Conservation (phyloP, 2,329 filamentous ascomycete genomes). For the Reticulascus tulasneorum region DNA sequence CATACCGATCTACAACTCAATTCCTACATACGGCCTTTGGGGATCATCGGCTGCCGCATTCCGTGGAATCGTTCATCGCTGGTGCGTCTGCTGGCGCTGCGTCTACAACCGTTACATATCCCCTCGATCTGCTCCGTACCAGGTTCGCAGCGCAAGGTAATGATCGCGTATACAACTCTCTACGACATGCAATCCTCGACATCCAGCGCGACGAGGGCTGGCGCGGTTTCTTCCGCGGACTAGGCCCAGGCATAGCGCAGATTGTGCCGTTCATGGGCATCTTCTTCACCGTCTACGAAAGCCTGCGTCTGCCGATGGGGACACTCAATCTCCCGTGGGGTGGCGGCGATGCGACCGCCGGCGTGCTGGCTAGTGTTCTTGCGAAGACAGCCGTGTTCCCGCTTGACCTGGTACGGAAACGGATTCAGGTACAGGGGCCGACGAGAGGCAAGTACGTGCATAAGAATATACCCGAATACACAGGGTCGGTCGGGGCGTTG, state of each 20-base stretch:
- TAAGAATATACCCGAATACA: constrained; percentile 83
- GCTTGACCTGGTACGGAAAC: constrained; percentile 85
- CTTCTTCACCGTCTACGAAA: constrained; percentile 89
- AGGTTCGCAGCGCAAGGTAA: constrained; percentile 93
- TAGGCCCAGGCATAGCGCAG: constrained; percentile 76
- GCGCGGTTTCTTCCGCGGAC: constrained; percentile 81
- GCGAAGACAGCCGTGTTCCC: constrained; percentile 92
- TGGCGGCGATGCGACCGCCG: constrained; percentile 78
- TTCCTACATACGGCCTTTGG: constrained; percentile 50
- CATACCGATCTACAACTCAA: constrained; percentile 73
- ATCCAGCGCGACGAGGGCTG: constrained; percentile 74
- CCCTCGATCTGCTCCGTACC: constrained; percentile 86
- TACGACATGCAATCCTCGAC: constrained; percentile 64
- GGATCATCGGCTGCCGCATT: constrained; percentile 50
- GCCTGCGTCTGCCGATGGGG: constrained; percentile 58
- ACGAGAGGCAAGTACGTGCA: constrained; percentile 76
- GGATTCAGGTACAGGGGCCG: constrained; percentile 92
- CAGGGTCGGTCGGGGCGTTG: constrained; percentile 63
- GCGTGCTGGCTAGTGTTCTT: constrained; percentile 71
- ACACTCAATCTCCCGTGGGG: constrained; percentile 61
- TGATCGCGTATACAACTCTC: constrained; percentile 70
- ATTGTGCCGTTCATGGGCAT: constrained; percentile 96
- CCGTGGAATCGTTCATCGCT: constrained; percentile 75
- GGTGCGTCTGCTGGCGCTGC: constrained; percentile 79
- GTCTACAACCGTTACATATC: constrained; percentile 83